phyloP scores from a whole-genome alignment of 768 basidiomycete genomes.

The Leccinum boreale region DNA sequence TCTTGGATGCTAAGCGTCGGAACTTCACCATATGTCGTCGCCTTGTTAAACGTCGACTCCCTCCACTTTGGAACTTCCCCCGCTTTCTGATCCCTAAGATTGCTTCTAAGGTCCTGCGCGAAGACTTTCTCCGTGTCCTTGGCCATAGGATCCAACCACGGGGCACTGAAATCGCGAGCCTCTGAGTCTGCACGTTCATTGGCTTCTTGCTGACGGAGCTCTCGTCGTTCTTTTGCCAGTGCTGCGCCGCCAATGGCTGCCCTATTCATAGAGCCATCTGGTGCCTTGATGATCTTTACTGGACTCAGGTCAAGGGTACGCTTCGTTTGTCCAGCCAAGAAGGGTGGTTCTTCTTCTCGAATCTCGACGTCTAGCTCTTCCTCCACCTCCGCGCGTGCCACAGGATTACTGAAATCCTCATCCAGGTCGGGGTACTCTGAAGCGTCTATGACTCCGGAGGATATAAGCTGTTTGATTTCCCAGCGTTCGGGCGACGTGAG shows the following conservation, averaged over 20 bases:
- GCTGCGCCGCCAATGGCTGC: slow-evolving; percentile 93
- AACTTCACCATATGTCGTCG: slow-evolving; percentile 93
- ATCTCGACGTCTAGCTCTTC: slow-evolving; percentile 98
- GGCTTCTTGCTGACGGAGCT: slow-evolving; percentile 89
- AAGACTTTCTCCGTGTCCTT: slow-evolving; percentile 82
- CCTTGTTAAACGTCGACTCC: slow-evolving; percentile 89
- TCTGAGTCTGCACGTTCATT: slow-evolving; percentile 95
- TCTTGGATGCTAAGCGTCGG: slow-evolving; percentile 90
- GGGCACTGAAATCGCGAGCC: slow-evolving; percentile 89
- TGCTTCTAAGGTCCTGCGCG: slow-evolving; percentile 87
- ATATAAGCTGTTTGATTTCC: slow-evolving; percentile 99
- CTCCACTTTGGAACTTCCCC: slow-evolving; percentile 88
- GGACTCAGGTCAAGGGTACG: slow-evolving; percentile 93
- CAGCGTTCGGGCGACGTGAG: slow-evolving; percentile 96
- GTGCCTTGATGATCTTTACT: slow-evolving; percentile 97
- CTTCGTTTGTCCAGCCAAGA: slow-evolving; percentile 95
- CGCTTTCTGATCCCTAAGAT: slow-evolving; percentile 78
- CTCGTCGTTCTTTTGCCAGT: slow-evolving; percentile 91
- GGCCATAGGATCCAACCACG: slow-evolving; percentile 99
- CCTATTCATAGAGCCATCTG: slow-evolving; percentile 94
- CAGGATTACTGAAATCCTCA: slow-evolving; percentile 75
- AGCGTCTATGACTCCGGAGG: slow-evolving; percentile 87
- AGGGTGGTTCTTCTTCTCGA: slow-evolving; percentile 94
- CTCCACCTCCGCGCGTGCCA: slow-evolving; percentile 82
- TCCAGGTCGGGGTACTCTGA: slow-evolving; percentile 94